Base-by-base conservation (phyloP, 2,329 filamentous ascomycete species). In the Diplocarpon rosae region DNA sequence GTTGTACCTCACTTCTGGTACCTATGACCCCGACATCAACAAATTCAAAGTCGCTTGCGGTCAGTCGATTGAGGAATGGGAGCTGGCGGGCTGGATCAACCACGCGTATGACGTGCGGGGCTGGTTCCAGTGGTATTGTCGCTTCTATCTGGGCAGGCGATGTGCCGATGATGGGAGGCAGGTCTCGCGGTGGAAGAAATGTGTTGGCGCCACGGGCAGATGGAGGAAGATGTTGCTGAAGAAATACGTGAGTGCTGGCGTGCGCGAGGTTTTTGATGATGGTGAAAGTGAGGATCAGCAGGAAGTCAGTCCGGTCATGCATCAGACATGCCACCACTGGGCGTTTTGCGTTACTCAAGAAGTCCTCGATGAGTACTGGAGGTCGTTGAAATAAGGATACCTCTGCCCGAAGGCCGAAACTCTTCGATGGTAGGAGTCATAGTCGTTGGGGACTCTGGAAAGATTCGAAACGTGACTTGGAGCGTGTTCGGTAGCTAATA, bases 321-420 rank as follows among this genome's bases (percentile, higher is more conserved):
- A 74, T 59, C 72, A 75, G 62, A 75, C 71, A 5, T 75, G 71
- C 49, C 69, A 72, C 54, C 72, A 76, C 52, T 75, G 71, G 72
- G 72, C 68, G 0, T 73, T 65, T 56, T 69, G 73, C 55, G 65
- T 72, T 3, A 62, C 68, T 31, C 71, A 74, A 57, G 65, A 68
- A 43, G 65, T 66, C 41, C 49, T 74, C 48, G 70, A 74, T 59
- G 62, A 62, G 36, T 70, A 65, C 37, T 74, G 70, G 71, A 47
- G 15, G 27, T 40, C 40, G 4, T 32, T 40, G 11, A 43, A 47
- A 16, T 47, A 36, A 46, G 30, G 3, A 24, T 24, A 24, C n/a
- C n/a, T 24, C 7, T 24, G 20, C 20, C 7, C 20, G 4, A 24
- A 24, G 20, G 7, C 4, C 7, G 7, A 7, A 24, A 3, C 20